Conservation (phyloP, 2,329 filamentous ascomycete species). For the Aspergillus udagawae region DNA sequence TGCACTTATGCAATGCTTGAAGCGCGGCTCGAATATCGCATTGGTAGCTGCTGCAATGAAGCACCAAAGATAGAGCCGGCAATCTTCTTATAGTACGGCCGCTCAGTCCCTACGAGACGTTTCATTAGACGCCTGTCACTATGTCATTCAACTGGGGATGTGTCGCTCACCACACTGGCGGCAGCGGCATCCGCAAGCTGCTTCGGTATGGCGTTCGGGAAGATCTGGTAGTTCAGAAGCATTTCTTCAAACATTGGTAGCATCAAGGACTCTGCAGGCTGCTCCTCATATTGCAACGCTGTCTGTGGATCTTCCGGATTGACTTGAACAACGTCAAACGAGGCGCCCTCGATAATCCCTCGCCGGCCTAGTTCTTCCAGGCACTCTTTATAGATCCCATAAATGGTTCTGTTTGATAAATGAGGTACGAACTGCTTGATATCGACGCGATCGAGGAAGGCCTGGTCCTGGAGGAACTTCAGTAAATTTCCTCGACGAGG, state of each 20-base stretch:
- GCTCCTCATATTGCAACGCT: slow-evolving; percentile 26
- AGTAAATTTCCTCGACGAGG: neutral
- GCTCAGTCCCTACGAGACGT: slow-evolving; percentile 31
- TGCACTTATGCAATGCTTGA: slow-evolving; percentile 32
- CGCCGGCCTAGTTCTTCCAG: slow-evolving; percentile 43
- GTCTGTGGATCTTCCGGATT: slow-evolving; percentile 20
- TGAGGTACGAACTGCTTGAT: slow-evolving; percentile 44
- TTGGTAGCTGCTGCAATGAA: slow-evolving; percentile 33
- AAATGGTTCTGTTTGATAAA: slow-evolving; percentile 39
- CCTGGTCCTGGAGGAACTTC: slow-evolving; percentile 31
- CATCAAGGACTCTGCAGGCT: slow-evolving; percentile 15
- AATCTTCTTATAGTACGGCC: slow-evolving; percentile 41
- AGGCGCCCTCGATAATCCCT: slow-evolving; percentile 29
- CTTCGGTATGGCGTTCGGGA: slow-evolving; percentile 24
- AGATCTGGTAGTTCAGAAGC: slow-evolving; percentile 26
- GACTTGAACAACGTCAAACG: slow-evolving; percentile 23
- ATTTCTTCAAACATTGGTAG: slow-evolving; percentile 27
- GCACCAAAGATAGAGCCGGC: slow-evolving; percentile 39
- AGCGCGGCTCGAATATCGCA: slow-evolving; percentile 37
- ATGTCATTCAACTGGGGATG: slow-evolving; percentile 1
- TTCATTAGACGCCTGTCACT: slow-evolving; percentile 7
- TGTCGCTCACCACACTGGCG: slow-evolving; percentile 24
- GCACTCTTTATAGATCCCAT: slow-evolving; percentile 48
- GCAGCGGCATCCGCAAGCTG: slow-evolving; percentile 25
- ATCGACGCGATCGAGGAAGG: slow-evolving; percentile 49